Base-by-base conservation (phyloP, 176 grass and related monocot species). In the Eragrostis nindensis region DNA sequence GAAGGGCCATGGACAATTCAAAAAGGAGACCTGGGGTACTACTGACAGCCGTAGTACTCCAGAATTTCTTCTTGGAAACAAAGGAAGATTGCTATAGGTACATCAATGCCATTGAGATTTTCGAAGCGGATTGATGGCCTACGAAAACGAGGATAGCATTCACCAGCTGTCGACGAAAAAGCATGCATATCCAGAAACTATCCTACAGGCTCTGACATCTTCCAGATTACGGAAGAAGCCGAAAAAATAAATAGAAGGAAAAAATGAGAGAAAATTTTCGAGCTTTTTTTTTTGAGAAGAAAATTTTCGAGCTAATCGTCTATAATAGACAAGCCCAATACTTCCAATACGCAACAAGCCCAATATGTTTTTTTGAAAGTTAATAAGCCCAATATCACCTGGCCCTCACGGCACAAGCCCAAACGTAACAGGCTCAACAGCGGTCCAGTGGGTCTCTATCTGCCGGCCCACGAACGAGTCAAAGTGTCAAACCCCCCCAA, bases 81-180 rank as follows among this genome's bases (percentile, higher is more conserved):
- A 19, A 66, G 39, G 36, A 21, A 16, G 62, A 10, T 64, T 17
- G 13, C 52, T 55, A 55, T 44, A 7, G 1, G 57, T 46, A 41
- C 53, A 62, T 77, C 64, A 26, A 77, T 87, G 56, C 15, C 55
- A 46, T 77, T 77, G 73, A 64, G 55, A 44, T 24, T 87, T 71
- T 56, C 79, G 44, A 76, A 39, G 73, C 46, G 56, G 86, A 66
- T 75, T 22, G 68, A 16, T 41, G 40, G 7, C 55, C 71, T 77
- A 87, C 4, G 48, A 26, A 42, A 41, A 32, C 1, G 14, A 49
- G 76, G 60, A 80, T 73, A 72, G 57, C 18, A 59, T 69, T 66
- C 49, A 59, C 40, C 24, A 36, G 11, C 48, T 47, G 66, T 11
- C 8, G 21, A 26, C 4, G 36, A 57, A 18, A 18, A 32, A 53